phyloP scores from a whole-genome alignment of 2,329 filamentous ascomycete species.

The Cercospora nicotianae region DNA sequence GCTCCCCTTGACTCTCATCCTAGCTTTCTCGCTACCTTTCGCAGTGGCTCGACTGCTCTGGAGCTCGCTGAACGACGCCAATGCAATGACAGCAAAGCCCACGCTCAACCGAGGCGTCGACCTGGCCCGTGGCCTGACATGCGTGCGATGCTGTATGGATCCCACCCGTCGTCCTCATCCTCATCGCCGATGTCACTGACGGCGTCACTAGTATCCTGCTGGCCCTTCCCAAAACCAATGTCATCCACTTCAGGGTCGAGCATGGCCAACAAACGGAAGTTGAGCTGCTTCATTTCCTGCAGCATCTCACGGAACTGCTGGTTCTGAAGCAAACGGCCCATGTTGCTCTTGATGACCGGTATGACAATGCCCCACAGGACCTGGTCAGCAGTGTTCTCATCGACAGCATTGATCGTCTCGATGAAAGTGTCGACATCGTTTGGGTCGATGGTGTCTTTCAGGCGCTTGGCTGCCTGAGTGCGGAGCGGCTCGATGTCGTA shows the following conservation, averaged over 20 bases:
- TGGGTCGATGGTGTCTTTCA: constrained; percentile 14
- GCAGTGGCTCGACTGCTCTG: no score
- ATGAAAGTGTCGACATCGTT: constrained; percentile 15
- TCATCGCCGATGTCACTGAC: not conserved
- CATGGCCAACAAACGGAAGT: constrained; percentile 5
- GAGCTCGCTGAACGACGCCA: no score
- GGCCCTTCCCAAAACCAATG: not conserved
- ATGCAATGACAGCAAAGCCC: no score
- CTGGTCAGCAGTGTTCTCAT: constrained; percentile 15
- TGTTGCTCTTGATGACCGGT: constrained; percentile 19
- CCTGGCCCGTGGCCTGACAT: not conserved
- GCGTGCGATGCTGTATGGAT: not conserved
- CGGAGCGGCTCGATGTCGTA: constrained; percentile 40
- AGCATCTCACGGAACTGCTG: constrained; percentile 12
- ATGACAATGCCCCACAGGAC: constrained; percentile 24
- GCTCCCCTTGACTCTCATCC: no score
- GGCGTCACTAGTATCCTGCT: no score
- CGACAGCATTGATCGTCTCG: constrained; percentile 20
- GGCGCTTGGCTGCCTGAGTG: constrained; percentile 12
- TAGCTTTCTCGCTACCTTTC: no score
- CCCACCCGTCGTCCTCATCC: not conserved
- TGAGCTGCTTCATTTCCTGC: not conserved
- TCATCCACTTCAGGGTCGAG: not conserved
- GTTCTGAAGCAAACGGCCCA: constrained; percentile 7
- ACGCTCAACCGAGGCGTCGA: constrained; percentile 5